Conservation (phyloP, 176 grass and related monocot genomes). For the Alopecurus myosuroides region DNA sequence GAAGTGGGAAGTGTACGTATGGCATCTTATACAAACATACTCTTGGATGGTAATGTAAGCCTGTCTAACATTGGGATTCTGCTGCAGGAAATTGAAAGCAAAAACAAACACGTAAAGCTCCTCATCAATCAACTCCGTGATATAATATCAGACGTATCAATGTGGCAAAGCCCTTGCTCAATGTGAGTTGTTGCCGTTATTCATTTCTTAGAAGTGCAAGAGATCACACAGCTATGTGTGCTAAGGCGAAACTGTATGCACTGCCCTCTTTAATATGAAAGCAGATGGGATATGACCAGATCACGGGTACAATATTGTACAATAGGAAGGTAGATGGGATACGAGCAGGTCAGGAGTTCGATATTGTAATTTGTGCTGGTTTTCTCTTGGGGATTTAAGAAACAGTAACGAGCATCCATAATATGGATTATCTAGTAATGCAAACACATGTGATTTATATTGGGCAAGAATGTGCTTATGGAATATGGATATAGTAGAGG, state of each 20-base stretch:
- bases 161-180: conserved; percentile 91
- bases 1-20: not conserved
- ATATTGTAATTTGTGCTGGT: not conserved
- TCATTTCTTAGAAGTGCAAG: not conserved
- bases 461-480: not conserved
- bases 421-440: not conserved
- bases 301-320: not conserved
- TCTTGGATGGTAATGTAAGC: not conserved
- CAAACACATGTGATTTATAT: not conserved
- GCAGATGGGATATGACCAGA: not conserved
- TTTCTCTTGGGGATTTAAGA: not conserved
- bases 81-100: conserved; percentile 85
- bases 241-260: not conserved
- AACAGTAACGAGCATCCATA: not conserved
- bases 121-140: conserved; percentile 75
- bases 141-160: conserved; percentile 84
- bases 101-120: conserved; percentile 74
- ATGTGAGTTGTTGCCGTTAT: conserved; percentile 22
- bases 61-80: conserved; percentile 23
- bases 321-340: not conserved
- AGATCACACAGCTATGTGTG: not conserved
- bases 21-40: not conserved
- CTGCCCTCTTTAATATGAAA: not conserved
- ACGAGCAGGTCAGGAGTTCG: not conserved
- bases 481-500: not conserved